phyloP scores from a whole-genome alignment of 371 early-diverging fungal genomes.

The Synchytrium microbalum region DNA sequence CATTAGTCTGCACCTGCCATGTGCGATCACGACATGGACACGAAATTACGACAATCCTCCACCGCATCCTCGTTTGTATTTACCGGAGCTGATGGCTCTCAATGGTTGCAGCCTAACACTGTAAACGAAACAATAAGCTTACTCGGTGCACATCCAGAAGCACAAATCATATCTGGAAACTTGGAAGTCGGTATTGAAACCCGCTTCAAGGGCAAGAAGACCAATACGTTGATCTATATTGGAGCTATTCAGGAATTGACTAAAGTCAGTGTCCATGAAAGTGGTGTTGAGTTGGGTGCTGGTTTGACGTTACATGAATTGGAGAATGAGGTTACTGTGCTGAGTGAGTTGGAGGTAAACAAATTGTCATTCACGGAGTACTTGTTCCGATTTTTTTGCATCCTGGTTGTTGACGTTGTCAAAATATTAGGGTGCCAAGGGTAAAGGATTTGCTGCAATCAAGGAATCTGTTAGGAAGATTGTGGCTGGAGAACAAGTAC shows the following conservation, averaged over 20 bases:
- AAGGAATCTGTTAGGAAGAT: constrained; percentile 58
- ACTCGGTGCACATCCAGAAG: constrained; percentile 38
- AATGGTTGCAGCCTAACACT: constrained; percentile 54
- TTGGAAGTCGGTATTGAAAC: constrained; percentile 68
- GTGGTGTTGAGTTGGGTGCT: constrained; percentile 50
- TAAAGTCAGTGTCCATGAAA: constrained; percentile 6
- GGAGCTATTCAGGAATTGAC: constrained; percentile 57
- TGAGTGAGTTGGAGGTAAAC: constrained; percentile 7
- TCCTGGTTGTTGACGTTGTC: background rate
- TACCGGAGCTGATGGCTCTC: constrained; percentile 15
- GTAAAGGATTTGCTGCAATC: constrained; percentile 31
- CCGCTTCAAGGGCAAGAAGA: constrained; percentile 55
- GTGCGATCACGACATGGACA: too few relatives aligned
- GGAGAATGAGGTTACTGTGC: constrained; percentile 34
- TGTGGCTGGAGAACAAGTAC: constrained; percentile 67
- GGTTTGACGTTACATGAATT: constrained; percentile 46
- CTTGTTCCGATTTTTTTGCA: background rate
- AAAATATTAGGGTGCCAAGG: too few relatives aligned
- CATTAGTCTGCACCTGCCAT: too few relatives aligned
- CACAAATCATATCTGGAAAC: constrained; percentile 67
- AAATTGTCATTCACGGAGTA: background rate
- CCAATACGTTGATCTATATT: constrained; percentile 47
- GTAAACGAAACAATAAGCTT: background rate
- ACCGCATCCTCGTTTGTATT: too few relatives aligned
- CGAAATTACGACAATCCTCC: too few relatives aligned